Evolutionary conservation across 345 rosid genomes (phyloP).

Genomic region (Eucalyptus brandiana): DNA sequence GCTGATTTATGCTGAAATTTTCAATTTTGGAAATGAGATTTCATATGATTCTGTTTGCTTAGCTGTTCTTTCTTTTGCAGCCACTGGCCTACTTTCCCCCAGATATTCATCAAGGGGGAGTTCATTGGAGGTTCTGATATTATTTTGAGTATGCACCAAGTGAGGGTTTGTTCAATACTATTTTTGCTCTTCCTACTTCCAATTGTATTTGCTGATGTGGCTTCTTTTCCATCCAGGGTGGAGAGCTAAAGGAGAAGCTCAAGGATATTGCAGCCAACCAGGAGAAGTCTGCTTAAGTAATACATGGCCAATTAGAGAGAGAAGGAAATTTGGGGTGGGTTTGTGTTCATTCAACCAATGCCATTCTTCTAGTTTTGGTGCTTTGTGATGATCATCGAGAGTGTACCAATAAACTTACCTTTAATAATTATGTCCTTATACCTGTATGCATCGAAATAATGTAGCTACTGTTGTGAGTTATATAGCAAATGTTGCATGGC

Average conservation of each 20-base stretch:
- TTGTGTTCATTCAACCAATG: background rate
- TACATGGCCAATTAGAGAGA: background rate
- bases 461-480: background rate
- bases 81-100: slow-evolving; percentile 97
- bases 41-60: background rate
- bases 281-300: background rate
- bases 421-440: background rate
- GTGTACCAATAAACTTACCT: background rate
- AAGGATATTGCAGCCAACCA: slow-evolving; percentile 21
- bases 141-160: slow-evolving; percentile 87
- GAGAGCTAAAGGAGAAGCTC: slow-evolving; percentile 83
- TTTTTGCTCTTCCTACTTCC: background rate
- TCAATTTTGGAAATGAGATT: background rate
- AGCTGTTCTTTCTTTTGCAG: slow-evolving; percentile 19
- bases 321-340: background rate
- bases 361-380: background rate
- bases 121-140: slow-evolving; percentile 95
- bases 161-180: background rate
- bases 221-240: slow-evolving; percentile 25
- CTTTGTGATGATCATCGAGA: background rate
- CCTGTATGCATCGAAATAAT: background rate
- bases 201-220: background rate
- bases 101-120: slow-evolving; percentile 88
- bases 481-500: background rate
- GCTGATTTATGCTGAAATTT: background rate